phyloP scores from a whole-genome alignment of 371 early-diverging fungal species.

The Mucor sp. region DNA sequence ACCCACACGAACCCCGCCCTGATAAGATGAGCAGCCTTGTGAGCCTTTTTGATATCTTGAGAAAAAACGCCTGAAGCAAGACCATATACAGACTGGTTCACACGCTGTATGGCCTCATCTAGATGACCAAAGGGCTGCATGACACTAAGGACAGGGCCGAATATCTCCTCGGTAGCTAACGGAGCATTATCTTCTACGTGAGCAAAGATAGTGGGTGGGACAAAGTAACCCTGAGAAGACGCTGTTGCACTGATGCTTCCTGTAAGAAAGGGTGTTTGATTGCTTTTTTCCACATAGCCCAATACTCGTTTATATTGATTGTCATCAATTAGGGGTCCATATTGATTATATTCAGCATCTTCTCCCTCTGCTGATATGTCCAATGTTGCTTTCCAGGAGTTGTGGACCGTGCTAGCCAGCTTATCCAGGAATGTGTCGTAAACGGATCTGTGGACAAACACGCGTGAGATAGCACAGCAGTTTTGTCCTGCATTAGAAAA shows the following conservation, averaged over 20 bases:
- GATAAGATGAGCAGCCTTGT: constrained; percentile 57
- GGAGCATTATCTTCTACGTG: constrained; percentile 54
- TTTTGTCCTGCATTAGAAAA: constrained; percentile 85
- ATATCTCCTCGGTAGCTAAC: constrained; percentile 83
- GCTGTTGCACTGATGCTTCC: constrained; percentile 11
- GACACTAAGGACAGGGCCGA: constrained; percentile 82
- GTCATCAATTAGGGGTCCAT: constrained; percentile 79
- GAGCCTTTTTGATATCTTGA: constrained; percentile 59
- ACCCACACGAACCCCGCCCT: constrained; percentile 46
- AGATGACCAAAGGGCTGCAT: constrained; percentile 67
- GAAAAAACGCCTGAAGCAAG: constrained; percentile 82
- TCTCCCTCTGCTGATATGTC: neutral
- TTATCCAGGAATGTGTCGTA: constrained; percentile 64
- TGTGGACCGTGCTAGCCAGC: constrained; percentile 47
- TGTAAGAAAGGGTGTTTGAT: neutral
- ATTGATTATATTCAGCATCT: constrained; percentile 12
- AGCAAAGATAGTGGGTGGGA: constrained; percentile 71
- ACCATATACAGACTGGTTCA: constrained; percentile 79
- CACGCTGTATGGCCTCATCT: constrained; percentile 67
- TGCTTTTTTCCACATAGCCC: neutral
- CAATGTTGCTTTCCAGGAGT: constrained; percentile 18
- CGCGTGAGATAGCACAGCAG: constrained; percentile 85
- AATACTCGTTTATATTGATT: constrained; percentile 71
- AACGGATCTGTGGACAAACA: constrained; percentile 72
- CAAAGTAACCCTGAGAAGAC: constrained; percentile 59